Conservation (phyloP, 495 filamentous ascomycete species). For the Talaromyces ruber region DNA sequence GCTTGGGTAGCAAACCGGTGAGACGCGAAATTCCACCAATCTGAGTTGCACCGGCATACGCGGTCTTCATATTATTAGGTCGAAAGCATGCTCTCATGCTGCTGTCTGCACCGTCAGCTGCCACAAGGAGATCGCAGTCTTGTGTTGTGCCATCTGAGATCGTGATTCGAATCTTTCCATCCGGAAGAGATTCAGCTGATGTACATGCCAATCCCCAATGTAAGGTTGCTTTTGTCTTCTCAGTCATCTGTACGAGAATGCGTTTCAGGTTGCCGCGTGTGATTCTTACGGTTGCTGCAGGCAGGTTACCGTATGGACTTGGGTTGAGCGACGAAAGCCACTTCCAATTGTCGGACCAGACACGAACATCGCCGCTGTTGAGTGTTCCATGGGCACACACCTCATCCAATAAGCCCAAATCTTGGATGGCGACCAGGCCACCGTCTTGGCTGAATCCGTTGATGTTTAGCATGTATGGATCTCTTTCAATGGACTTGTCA, state of each 20-base stretch:
- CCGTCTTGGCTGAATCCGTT: slow-evolving; percentile 14
- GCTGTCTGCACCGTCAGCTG: slow-evolving; percentile 28
- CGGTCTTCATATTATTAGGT: slow-evolving; percentile 20
- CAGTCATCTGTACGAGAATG: slow-evolving; percentile 13
- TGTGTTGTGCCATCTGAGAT: slow-evolving; percentile 8
- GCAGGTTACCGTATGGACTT: slow-evolving; percentile 8
- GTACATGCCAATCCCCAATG: background rate
- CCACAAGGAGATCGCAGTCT: slow-evolving; percentile 29
- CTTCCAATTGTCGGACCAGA: slow-evolving; percentile 17
- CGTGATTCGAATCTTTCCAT: slow-evolving; percentile 8
- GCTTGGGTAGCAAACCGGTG: slow-evolving; percentile 12
- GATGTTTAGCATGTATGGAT: slow-evolving; percentile 27
- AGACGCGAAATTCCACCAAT: slow-evolving; percentile 20
- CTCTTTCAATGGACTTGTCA: slow-evolving; percentile 10
- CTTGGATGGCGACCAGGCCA: slow-evolving; percentile 18
- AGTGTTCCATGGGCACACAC: slow-evolving; percentile 9
- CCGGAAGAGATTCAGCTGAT: background rate
- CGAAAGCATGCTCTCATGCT: slow-evolving; percentile 24
- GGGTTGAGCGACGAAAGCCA: slow-evolving; percentile 13
- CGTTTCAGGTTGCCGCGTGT: slow-evolving; percentile 11
- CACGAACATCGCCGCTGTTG: slow-evolving; percentile 14
- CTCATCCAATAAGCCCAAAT: slow-evolving; percentile 15
- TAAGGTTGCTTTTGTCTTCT: slow-evolving; percentile 7
- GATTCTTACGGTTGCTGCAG: slow-evolving; percentile 14
- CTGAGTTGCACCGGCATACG: slow-evolving; percentile 21